Conservation (phyloP, 768 basidiomycete genomes). For the Pleurotus djamor region DNA sequence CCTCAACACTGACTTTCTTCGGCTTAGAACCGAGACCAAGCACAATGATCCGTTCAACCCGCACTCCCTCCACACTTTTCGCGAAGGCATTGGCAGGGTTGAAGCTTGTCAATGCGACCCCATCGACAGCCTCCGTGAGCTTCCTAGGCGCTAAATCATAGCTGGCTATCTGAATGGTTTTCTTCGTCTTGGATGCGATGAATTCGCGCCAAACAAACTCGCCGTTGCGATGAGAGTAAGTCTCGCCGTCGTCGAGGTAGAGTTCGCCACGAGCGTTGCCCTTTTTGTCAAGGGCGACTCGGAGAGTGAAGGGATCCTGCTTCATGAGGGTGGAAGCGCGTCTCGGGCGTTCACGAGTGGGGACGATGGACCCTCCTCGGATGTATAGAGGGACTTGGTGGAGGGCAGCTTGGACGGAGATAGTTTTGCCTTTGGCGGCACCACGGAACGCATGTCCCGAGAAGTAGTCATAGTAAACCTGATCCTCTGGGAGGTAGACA, state of each 20-base stretch:
- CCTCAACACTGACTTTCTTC: constrained; percentile 50
- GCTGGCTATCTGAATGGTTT: constrained; percentile 48
- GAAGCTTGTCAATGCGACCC: constrained; percentile 46
- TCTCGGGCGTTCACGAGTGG: constrained; percentile 85
- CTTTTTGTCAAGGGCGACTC: constrained; percentile 69
- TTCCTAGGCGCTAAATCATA: constrained; percentile 48
- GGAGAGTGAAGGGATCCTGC: constrained; percentile 89
- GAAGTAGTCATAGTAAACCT: constrained; percentile 97
- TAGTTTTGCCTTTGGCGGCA: constrained; percentile 54
- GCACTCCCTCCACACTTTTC: constrained; percentile 59
- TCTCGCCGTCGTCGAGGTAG: constrained; percentile 93
- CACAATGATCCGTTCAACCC: constrained; percentile 81
- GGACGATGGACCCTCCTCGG: constrained; percentile 87
- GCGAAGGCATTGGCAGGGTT: constrained; percentile 67
- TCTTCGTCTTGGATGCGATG: constrained; percentile 47
- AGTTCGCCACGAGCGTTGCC: constrained; percentile 75
- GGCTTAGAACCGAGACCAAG: constrained; percentile 71
- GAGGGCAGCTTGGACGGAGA: constrained; percentile 81
- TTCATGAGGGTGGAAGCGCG: constrained; percentile 87
- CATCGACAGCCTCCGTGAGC: constrained; percentile 47
- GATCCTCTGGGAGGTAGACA: constrained; percentile 86
- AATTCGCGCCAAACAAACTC: constrained; percentile 85
- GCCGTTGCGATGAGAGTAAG: constrained; percentile 73
- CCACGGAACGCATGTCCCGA: constrained; percentile 66
- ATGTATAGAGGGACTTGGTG: constrained; percentile 82